phyloP scores from a whole-genome alignment of 1,139 yeast species.

The Yamadazyma dushanensis region DNA sequence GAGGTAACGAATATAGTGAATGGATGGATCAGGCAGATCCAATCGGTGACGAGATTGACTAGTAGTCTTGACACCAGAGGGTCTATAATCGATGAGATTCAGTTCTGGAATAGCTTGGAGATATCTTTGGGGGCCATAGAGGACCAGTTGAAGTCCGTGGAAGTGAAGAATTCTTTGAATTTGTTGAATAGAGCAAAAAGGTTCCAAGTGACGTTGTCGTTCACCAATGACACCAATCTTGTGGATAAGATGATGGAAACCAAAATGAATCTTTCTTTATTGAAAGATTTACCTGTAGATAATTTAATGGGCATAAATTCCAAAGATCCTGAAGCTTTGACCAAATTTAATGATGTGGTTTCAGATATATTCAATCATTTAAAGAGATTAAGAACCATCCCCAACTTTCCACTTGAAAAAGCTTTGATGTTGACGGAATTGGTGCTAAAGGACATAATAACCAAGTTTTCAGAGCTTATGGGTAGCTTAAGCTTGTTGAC shows the following conservation, averaged over 20 bases:
- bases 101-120: slow-evolving; percentile 80
- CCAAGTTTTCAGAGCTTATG: slow-evolving; percentile 25
- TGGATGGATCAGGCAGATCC: slow-evolving; percentile 70
- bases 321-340: slow-evolving; percentile 32
- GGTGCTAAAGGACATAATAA: slow-evolving; percentile 37
- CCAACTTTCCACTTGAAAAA: slow-evolving; percentile 62
- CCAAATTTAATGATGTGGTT: slow-evolving; percentile 47
- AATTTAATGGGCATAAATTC: slow-evolving; percentile 52
- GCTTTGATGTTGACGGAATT: slow-evolving; percentile 67
- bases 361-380: slow-evolving; percentile 59
- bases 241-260: slow-evolving; percentile 56
- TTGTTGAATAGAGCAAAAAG: slow-evolving; percentile 71
- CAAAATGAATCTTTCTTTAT: slow-evolving; percentile 56
- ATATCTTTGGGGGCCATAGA: slow-evolving; percentile 56
- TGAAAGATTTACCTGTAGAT: slow-evolving; percentile 70
- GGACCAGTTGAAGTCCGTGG: slow-evolving; percentile 56
- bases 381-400: slow-evolving; percentile 54
- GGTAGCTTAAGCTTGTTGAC: slow-evolving; percentile 26
- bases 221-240: slow-evolving; percentile 72
- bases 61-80: slow-evolving; percentile 10
- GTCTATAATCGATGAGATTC: slow-evolving; percentile 65
- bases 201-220: slow-evolving; percentile 74
- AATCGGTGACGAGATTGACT: slow-evolving; percentile 50
- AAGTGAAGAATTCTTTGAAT: slow-evolving; percentile 59
- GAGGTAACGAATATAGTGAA: slow-evolving; percentile 66